Percentiles rank a stretch among this genome's conserved stretches.
phyloP scores from a whole-genome alignment of 805 yeast genomes.

The Zygoascus tannicola region DNA sequence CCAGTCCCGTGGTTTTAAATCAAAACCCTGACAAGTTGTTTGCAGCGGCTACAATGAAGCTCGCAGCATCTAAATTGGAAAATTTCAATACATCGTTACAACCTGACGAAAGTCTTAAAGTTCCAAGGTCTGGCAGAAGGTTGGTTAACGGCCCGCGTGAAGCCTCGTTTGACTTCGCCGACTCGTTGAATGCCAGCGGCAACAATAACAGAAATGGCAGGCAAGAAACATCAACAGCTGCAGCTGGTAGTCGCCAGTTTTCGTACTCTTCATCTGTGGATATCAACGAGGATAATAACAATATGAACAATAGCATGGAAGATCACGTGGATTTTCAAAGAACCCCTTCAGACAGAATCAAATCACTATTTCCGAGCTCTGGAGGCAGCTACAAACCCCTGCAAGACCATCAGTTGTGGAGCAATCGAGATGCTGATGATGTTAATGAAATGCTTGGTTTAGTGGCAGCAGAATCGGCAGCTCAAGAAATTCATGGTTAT shows the following conservation, averaged over 20 bases:
- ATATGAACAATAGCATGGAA: too few species aligned
- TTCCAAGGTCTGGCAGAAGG: neutral
- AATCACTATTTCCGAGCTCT: neutral
- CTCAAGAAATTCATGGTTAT: too few species aligned
- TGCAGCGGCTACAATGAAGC: neutral
- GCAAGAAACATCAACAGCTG: too few species aligned
- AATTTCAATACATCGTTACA: too few species aligned
- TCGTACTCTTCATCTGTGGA: too few species aligned
- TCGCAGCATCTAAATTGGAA: neutral
- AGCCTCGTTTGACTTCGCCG: neutral
- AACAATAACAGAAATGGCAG: too few species aligned
- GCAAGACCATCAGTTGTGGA: neutral
- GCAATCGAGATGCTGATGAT: neutral
- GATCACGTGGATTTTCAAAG: too few species aligned
- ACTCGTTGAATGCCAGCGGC: too few species aligned
- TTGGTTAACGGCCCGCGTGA: neutral
- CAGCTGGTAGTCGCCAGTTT: too few species aligned
- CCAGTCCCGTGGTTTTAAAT: slow-evolving; percentile 8
- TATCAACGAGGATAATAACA: too few species aligned
- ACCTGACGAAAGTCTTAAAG: neutral
- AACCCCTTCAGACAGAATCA: neutral
- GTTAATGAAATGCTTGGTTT: neutral
- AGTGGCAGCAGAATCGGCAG: neutral
- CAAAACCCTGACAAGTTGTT: neutral
- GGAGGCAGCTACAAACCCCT: neutral